Base-by-base conservation (phyloP, 176 grass and related monocot genomes). In the Dendrocalamus sinicus region DNA sequence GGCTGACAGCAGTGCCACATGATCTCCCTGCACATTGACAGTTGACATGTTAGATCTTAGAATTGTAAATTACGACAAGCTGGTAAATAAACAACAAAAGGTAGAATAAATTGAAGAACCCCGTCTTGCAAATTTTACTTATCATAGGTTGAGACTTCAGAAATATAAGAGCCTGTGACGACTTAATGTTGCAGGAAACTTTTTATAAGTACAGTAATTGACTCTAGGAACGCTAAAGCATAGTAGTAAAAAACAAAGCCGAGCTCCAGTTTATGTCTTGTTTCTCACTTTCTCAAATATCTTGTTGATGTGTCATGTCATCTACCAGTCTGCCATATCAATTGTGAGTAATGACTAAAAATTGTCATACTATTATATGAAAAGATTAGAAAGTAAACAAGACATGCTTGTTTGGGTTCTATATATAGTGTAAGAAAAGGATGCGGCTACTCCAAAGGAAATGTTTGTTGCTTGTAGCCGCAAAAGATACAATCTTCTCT, bases 1-100 rank as follows among this genome's bases (percentile, higher is more conserved):
- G 58, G 96, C 93, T 87, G 93, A 90, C 67, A 98, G 58, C 77
- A 98, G 71, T 80, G 93, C 96, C 66, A 95, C 96, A 55, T 94
- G 96, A 83, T 98, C 96, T 67, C 93, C 96, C 96, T 98, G 79
- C 43, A 85, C 35, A 89, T 70, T 40, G 54, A 24, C 58, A 61
- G 3, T 61, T 12, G 22, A 37, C 11, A 81, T 93, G 57, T 28
- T 60, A 78, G 10, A 81, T 87, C 28, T 74, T 67, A 81, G 57
- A 82, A 86, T 59, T 72, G 39, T 73, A 68, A n/a, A 74, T 77
- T 81, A 22, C 30, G 17, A 10, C 6, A 59, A 63, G n/a, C 17
- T 69, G 19, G 53, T 52, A 88, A 74, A 83, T 40, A 60, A 23
- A 35, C 13, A 19, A 68, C 30, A 23, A 75, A 75, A 76, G 76